Conservation (phyloP, 805 yeast genomes). For the Yarrowia hollandica region DNA sequence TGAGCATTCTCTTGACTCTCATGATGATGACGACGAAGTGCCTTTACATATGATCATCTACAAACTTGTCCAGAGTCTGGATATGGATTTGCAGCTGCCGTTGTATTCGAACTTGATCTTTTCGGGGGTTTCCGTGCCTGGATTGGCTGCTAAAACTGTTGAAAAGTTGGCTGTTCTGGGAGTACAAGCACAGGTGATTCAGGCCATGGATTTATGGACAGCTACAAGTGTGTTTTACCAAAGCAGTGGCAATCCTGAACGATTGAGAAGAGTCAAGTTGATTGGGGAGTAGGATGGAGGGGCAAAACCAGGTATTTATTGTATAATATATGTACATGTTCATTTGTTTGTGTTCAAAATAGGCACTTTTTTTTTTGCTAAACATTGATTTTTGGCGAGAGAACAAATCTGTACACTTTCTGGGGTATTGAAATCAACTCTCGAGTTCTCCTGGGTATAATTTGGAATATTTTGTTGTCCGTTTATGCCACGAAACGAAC, state of each 20-base stretch:
- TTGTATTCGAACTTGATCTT: constrained; percentile 10
- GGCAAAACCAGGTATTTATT: no score
- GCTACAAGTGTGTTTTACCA: constrained; percentile 11
- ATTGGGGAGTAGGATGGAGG: constrained; percentile 1
- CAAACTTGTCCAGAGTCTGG: constrained; percentile 3
- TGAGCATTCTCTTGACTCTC: background rate
- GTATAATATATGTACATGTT: no score
- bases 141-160: background rate
- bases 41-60: constrained; percentile 11
- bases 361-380: no score
- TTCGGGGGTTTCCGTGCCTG: background rate
- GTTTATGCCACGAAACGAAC: no score
- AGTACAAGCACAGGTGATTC: background rate
- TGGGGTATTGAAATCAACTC: no score
- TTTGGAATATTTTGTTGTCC: no score
- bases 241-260: constrained; percentile 12
- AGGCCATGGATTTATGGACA: constrained; percentile 14
- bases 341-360: no score
- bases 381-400: no score
- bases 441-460: no score
- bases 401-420: no score
- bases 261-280: constrained; percentile 8
- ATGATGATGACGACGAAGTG: constrained; percentile 15
- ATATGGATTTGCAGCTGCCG: constrained; percentile 2
- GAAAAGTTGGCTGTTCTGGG: background rate